Percentiles rank a stretch among this genome's conserved stretches.
phyloP scores from a whole-genome alignment of 768 basidiomycete genomes.

The Boletus rex-veris region DNA sequence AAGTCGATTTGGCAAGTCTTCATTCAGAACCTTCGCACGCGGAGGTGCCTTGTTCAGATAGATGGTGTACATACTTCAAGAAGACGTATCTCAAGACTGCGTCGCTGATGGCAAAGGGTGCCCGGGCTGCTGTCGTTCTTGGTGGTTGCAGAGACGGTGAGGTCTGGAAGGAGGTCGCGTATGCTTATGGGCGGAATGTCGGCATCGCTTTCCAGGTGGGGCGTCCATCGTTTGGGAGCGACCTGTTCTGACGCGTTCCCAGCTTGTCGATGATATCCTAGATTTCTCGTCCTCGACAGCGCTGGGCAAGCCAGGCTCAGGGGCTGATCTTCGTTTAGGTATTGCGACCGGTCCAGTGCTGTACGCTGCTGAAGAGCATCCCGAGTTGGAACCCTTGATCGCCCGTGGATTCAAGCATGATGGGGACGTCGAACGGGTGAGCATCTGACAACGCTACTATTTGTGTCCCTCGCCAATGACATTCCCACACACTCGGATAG shows the following conservation, averaged over 20 bases:
- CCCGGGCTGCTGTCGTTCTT: conserved; percentile 80
- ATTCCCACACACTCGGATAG: conserved; percentile 35
- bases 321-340: conserved; percentile 78
- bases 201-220: too few species aligned
- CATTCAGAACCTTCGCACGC: conserved; percentile 37
- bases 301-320: conserved; percentile 80
- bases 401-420: conserved; percentile 68
- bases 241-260: background rate
- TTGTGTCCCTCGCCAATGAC: background rate
- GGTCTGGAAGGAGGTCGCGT: conserved; percentile 83
- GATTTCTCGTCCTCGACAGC: conserved; percentile 85
- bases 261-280: conserved; percentile 94
- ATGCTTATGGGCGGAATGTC: conserved; percentile 36
- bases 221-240: background rate
- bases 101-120: conserved; percentile 19
- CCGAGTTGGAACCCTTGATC: conserved; percentile 73
- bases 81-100: conserved; percentile 62
- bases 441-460: conserved; percentile 14
- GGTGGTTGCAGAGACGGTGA: conserved; percentile 80
- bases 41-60: conserved; percentile 36
- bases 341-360: conserved; percentile 84
- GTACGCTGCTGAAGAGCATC: conserved; percentile 83
- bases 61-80: conserved; percentile 78
- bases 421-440: conserved; percentile 79
- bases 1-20: conserved; percentile 37